Conservation (phyloP, 1,139 yeast genomes). For the Candida pseudoviswanathii region DNA sequence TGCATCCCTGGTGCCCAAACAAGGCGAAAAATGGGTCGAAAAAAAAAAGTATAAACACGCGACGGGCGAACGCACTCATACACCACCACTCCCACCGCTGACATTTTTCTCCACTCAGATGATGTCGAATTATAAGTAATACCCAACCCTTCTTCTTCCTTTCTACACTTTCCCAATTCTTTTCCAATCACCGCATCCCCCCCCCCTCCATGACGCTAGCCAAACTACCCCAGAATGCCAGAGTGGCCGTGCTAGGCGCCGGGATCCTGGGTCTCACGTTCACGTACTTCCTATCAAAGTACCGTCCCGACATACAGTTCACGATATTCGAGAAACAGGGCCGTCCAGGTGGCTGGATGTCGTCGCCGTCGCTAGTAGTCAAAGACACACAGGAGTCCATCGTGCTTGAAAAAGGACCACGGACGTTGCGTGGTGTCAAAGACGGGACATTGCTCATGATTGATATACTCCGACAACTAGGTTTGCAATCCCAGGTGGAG, state of each 20-base stretch:
- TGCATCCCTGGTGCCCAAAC: too few relatives aligned
- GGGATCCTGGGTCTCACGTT: conserved; percentile 86
- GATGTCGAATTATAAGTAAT: not conserved
- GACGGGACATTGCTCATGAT: conserved; percentile 63
- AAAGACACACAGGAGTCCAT: conserved; percentile 18
- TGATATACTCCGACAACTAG: conserved; percentile 55
- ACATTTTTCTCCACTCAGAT: conserved; percentile 2
- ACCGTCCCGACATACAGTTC: conserved; percentile 72
- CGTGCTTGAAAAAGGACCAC: conserved; percentile 69
- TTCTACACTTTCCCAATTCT: not conserved
- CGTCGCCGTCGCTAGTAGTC: conserved; percentile 31
- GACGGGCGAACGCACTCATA: too few relatives aligned
- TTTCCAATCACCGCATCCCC: not conserved
- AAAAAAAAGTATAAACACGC: too few relatives aligned
- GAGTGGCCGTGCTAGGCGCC: conserved; percentile 75
- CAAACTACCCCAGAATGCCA: conserved; percentile 31
- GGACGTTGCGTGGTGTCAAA: conserved; percentile 72
- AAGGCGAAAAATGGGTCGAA: too few relatives aligned
- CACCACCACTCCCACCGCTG: too few relatives aligned
- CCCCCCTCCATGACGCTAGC: conserved; percentile 10
- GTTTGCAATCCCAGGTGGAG: conserved; percentile 42
- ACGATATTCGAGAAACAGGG: conserved; percentile 58
- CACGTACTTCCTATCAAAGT: conserved; percentile 67
- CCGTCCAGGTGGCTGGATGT: conserved; percentile 81
- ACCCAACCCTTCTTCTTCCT: not conserved